Conservation (phyloP, 2,329 filamentous ascomycete genomes). For the Aspergillus ochraceus region DNA sequence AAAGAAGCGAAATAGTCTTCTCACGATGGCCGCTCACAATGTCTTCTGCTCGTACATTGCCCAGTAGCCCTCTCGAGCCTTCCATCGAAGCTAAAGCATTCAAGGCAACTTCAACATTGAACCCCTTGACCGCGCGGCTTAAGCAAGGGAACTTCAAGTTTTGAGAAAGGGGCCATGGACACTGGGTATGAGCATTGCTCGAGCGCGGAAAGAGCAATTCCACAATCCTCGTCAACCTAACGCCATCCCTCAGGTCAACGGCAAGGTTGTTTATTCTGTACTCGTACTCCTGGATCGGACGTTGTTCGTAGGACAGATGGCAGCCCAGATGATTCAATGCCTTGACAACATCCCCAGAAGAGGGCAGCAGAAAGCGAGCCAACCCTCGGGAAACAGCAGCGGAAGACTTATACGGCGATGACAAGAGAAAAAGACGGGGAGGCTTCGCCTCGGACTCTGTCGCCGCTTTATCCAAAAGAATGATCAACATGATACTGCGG, state of each 20-base stretch:
- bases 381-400: constrained; percentile 53
- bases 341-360: constrained; percentile 58
- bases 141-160: constrained; percentile 60
- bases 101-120: constrained; percentile 61
- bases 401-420: constrained; percentile 59
- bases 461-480: constrained; percentile 59
- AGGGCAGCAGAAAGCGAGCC: constrained; percentile 56
- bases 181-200: constrained; percentile 12
- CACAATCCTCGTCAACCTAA: constrained; percentile 59
- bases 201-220: constrained; percentile 53
- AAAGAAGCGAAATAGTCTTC: constrained; percentile 62
- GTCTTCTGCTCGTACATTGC: constrained; percentile 54
- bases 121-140: constrained; percentile 56
- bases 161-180: constrained; percentile 52
- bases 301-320: constrained; percentile 55
- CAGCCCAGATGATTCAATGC: constrained; percentile 59
- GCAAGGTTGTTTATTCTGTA: constrained; percentile 62
- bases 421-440: constrained; percentile 50
- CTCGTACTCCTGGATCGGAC: constrained; percentile 58
- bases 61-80: constrained; percentile 42
- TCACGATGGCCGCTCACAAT: constrained; percentile 66
- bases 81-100: constrained; percentile 50
- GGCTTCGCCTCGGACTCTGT: constrained; percentile 29
- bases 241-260: constrained; percentile 62
- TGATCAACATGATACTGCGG: constrained; percentile 60